Evolutionary conservation across 345 rosid species (phyloP).

Genomic region (Excoecaria agallocha): DNA sequence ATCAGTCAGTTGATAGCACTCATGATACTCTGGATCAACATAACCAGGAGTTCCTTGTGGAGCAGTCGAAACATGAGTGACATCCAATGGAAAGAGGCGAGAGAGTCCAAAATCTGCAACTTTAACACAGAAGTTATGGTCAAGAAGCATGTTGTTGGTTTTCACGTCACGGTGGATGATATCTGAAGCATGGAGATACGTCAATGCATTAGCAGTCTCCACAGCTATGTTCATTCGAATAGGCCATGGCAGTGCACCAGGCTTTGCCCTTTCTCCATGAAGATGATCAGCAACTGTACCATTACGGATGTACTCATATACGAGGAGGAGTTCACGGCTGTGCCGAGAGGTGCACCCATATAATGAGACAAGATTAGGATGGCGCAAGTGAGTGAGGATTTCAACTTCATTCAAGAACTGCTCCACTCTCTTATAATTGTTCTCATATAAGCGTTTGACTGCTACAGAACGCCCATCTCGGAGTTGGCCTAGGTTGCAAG

Average conservation of each 20-base stretch:
- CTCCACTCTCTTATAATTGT: constrained; percentile 67
- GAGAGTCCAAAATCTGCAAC: constrained; percentile 95
- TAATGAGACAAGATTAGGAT: constrained; percentile 65
- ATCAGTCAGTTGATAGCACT: constrained; percentile 73
- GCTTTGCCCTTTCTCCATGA: constrained; percentile 60
- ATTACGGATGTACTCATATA: constrained; percentile 76
- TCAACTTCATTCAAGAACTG: constrained; percentile 85
- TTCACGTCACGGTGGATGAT: constrained; percentile 90
- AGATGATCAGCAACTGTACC: constrained; percentile 91
- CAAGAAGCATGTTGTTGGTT: constrained; percentile 84
- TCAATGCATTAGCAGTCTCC: constrained; percentile 74
- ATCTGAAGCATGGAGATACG: constrained; percentile 71
- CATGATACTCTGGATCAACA: constrained; percentile 86
- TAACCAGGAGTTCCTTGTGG: constrained; percentile 98
- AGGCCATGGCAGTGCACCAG: constrained; percentile 62
- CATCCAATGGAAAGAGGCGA: constrained; percentile 64
- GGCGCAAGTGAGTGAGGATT: constrained; percentile 65
- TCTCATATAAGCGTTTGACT: constrained; percentile 77
- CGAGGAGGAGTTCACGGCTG: constrained; percentile 71
- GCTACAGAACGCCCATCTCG: constrained; percentile 80
- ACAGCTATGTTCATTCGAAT: constrained; percentile 70
- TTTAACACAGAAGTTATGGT: constrained; percentile 64
- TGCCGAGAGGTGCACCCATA: constrained; percentile 86
- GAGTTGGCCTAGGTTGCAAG: constrained; percentile 46
- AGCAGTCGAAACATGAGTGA: constrained; percentile 79